phyloP scores from a whole-genome alignment of 352 stramenopile genomes.

The Pythium graminicola region DNA sequence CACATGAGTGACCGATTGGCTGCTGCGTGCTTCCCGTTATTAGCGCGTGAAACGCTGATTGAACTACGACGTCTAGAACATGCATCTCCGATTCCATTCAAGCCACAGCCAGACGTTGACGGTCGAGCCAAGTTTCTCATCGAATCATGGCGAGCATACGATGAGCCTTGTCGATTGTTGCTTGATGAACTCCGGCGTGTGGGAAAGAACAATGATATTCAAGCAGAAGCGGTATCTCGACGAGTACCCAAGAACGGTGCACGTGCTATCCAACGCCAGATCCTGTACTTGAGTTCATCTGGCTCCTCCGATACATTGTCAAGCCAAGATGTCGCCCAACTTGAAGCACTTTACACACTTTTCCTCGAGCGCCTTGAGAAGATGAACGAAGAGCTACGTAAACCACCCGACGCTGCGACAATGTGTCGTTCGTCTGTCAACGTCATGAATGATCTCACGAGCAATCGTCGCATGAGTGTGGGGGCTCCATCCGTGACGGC shows the following conservation, averaged over 20 bases:
- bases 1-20: slow-evolving; percentile 58
- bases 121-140: slow-evolving; percentile 54
- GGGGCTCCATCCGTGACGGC: background rate
- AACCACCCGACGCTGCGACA: slow-evolving; percentile 4
- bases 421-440: slow-evolving; percentile 4
- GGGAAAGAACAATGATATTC: slow-evolving; percentile 59
- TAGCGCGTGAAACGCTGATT: slow-evolving; percentile 39
- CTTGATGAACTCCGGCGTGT: slow-evolving; percentile 53
- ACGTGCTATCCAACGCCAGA: slow-evolving; percentile 18
- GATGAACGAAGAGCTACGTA: slow-evolving; percentile 31
- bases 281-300: slow-evolving; percentile 55
- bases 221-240: slow-evolving; percentile 35
- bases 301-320: slow-evolving; percentile 33
- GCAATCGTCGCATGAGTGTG: slow-evolving; percentile 20
- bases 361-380: slow-evolving; percentile 50
- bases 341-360: slow-evolving; percentile 43
- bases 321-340: slow-evolving; percentile 63
- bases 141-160: slow-evolving; percentile 51
- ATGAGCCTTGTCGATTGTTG: slow-evolving; percentile 34
- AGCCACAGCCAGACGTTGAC: slow-evolving; percentile 27
- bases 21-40: slow-evolving; percentile 48
- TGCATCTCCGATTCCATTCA: slow-evolving; percentile 29
- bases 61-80: slow-evolving; percentile 40
- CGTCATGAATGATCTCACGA: slow-evolving; percentile 10
- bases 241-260: slow-evolving; percentile 15